Evolutionary conservation across 2,329 filamentous ascomycete species (phyloP).

Genomic region (Trematosphaeria pertusa): DNA sequence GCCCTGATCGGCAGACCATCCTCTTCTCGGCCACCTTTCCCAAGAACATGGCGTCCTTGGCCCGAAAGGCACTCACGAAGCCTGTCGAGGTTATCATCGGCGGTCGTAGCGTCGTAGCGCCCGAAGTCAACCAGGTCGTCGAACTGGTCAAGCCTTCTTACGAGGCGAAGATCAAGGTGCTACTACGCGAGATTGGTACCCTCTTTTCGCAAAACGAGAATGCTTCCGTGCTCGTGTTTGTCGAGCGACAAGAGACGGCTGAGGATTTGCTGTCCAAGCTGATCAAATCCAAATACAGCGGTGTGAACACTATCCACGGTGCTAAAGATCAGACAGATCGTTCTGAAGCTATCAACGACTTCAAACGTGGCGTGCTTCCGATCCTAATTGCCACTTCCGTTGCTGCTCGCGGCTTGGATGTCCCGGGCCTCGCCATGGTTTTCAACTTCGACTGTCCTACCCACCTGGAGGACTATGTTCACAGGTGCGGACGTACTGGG

Average conservation of each 20-base stretch:
- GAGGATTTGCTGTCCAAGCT: constrained; percentile 43
- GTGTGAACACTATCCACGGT: constrained; percentile 73
- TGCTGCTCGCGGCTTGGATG: constrained; percentile 91
- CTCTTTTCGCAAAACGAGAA: constrained; percentile 89
- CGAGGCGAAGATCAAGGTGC: constrained; percentile 84
- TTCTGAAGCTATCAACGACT: constrained; percentile 43
- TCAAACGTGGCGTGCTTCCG: constrained; percentile 76
- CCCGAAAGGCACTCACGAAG: constrained; percentile 83
- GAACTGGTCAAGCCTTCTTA: constrained; percentile 64
- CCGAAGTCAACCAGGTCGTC: constrained; percentile 87
- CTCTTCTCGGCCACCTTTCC: constrained; percentile 98
- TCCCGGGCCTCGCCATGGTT: constrained; percentile 94
- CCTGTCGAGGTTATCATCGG: constrained; percentile 93
- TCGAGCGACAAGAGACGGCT: constrained; percentile 84
- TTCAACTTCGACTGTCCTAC: constrained; percentile 96
- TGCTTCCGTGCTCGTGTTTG: constrained; percentile 86
- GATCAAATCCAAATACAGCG: constrained; percentile 54
- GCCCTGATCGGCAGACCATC: constrained; percentile 91
- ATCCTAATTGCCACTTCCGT: constrained; percentile 95
- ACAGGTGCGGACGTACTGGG: constrained; percentile 90
- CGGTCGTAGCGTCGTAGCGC: constrained; percentile 73
- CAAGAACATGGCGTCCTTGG: constrained; percentile 86
- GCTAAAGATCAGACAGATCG: constrained; percentile 64
- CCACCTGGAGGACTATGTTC: constrained; percentile 95
- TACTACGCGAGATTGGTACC: constrained; percentile 86